Percentiles rank a stretch among this genome's conserved stretches.
phyloP scores from a whole-genome alignment of 2,329 filamentous ascomycete genomes.

The Magnaporthiopsis rhizophila region DNA sequence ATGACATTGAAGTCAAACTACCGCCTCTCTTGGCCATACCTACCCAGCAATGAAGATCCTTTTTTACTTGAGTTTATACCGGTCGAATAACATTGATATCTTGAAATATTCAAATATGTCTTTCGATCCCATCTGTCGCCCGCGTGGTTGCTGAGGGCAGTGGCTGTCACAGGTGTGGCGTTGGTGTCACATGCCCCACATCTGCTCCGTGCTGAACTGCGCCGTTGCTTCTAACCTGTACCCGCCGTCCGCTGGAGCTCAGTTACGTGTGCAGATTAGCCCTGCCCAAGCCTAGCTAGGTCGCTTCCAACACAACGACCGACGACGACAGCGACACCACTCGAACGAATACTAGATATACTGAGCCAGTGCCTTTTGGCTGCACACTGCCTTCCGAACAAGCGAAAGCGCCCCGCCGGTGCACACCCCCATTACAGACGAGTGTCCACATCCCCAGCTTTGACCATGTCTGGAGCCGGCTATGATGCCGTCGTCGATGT shows the following conservation, averaged over 20 bases:
- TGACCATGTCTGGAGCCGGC: constrained; percentile 68
- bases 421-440: constrained; percentile 6
- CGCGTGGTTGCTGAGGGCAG: too few species aligned
- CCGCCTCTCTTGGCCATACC: neutral
- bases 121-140: too few species aligned
- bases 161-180: neutral
- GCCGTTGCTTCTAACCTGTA: neutral
- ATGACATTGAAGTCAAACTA: neutral
- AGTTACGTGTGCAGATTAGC: neutral
- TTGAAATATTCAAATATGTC: too few species aligned
- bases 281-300: neutral
- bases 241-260: neutral
- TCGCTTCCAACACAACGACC: neutral
- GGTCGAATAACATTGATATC: too few species aligned
- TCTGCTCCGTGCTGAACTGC: neutral
- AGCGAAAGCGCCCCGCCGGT: neutral
- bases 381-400: neutral
- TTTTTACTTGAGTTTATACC: neutral
- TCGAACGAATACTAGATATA: neutral
- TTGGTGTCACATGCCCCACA: neutral
- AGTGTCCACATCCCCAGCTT: neutral
- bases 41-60: neutral
- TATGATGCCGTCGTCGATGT: constrained; percentile 98
- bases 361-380: neutral
- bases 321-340: neutral